Percentiles rank a stretch among this genome's conserved stretches.
phyloP scores from a whole-genome alignment of 306 rosid species.

The Prunus campanulata region DNA sequence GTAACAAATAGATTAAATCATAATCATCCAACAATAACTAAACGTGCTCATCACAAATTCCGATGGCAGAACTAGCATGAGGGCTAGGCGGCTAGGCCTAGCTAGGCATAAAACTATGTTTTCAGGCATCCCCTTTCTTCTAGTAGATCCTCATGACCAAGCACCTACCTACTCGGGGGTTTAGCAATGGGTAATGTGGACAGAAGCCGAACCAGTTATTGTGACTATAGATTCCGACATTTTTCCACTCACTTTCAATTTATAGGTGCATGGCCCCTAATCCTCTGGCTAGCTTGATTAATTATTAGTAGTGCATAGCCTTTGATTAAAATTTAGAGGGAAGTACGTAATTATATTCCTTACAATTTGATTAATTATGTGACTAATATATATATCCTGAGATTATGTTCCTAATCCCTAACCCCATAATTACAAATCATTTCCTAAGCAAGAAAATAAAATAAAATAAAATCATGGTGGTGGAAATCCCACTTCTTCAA shows the following conservation, averaged over 20 bases:
- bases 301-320: background rate
- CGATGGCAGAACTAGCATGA: too few species aligned
- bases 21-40: too few species aligned
- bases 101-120: background rate
- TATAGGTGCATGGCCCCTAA: constrained; percentile 10
- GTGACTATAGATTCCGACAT: constrained; percentile 51
- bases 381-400: background rate
- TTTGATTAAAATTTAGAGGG: background rate
- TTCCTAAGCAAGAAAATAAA: background rate
- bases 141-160: background rate
- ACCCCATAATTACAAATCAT: constrained; percentile 24
- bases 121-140: background rate
- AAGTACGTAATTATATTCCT: background rate
- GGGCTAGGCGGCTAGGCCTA: background rate
- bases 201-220: constrained; percentile 13
- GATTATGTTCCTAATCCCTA: constrained; percentile 24
- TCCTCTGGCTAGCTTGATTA: background rate
- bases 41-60: too few species aligned
- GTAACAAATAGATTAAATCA: too few species aligned
- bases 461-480: background rate
- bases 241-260: constrained; percentile 27
- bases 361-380: background rate
- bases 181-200: background rate
- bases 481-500: constrained; percentile 27
- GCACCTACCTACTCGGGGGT: background rate